Evolutionary conservation across 495 filamentous ascomycete species (phyloP), one percentile per base, ranked within the genome.

Genomic region (Penicillium angulare): DNA sequence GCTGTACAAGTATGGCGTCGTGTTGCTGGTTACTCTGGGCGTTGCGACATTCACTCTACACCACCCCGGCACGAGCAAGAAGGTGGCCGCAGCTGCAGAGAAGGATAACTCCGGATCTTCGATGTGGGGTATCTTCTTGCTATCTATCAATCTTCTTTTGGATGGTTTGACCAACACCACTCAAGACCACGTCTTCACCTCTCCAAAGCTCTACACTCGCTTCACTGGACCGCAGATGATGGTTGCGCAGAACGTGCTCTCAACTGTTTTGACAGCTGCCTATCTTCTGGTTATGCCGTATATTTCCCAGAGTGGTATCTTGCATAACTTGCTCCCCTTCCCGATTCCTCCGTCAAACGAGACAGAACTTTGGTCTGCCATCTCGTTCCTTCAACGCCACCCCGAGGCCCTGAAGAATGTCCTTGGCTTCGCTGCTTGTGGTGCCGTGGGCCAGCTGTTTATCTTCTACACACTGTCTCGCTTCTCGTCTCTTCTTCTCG

Each of bases 161-260:
- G 93, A 98, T 68, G 93, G 93, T 45, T 78, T 98, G 49, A 97
- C 92, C 35, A 98, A 98, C 66, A 89, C 84, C 43, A 96, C 91
- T 23, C 93, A 98, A 76, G 93, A 98, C 68, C 86, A 96, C 67
- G 89, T 98, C 70, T 97, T 97, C 68, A 66, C 65, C 44, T 80
- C 82, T 7, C 74, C 74, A 3, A 62, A 69, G 31, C 49, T 57
- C 24, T 91, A 87, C 68, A 83, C 81, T 54, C 79, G 82, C 16
- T 95, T 91, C 68, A 78, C 82, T 12, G 95, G 95, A 2, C 90
- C 92, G 43, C 95, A 97, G 80, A 97, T 98, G 93, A 98, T 98
- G 93, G 90, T 90, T 50, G 95, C 92, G n/a, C 89, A 96, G 61
- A 97, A 97, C 60, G 67, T 95, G 26, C 82, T 97, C 56, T 84